Base-by-base conservation (phyloP, 805 yeast species). In the Yamadazyma sp. region DNA sequence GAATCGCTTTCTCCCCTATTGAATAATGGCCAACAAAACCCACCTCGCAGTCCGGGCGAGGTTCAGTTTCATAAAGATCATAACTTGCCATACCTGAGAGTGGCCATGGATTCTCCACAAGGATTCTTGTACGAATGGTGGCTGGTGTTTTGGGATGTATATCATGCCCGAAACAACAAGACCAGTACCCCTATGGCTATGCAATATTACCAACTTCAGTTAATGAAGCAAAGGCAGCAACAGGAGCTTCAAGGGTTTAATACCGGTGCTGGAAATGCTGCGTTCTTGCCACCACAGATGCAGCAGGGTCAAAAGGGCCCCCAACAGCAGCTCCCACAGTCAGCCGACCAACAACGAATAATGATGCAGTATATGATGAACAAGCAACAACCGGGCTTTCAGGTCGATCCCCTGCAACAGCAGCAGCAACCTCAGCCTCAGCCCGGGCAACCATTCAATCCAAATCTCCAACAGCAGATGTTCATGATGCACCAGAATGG, bases 101-200 rank as follows among this genome's bases (percentile, higher is more conserved):
- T 81, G 53, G 67, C 79, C 8, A 76, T 84, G 73, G 93, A 88
- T 53, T 83, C 95, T 2, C 93, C 95, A 0, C 86, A 82, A 50
- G 93, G 96, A 5, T 89, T 87, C 53, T 63, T 89, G 16, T 82
- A 78, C 52, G 97, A 90, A 58, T 89, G 97, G 97, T 89, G 96
- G 96, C 88, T 80, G 67, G 80, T 90, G 12, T 90, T 89, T 57
- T 90, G 96, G 96, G 96, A 89, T 56, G 81, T 88, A 19, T 86
- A 83, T 60, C 84, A 84, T 53, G 95, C 95, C 3, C 73, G 88
- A 49, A 79, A 86, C 28, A 79, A 76, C 45, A 67, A 80, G 41
- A 82, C 78, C 11, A 78, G 81, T 10, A 32, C 44, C 17, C 44
- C 35, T 10, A 32, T 75, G 40, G 91, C 93, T 3, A 74, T 77